phyloP scores from a whole-genome alignment of 352 stramenopile genomes.

The Pythium dissotocum region DNA sequence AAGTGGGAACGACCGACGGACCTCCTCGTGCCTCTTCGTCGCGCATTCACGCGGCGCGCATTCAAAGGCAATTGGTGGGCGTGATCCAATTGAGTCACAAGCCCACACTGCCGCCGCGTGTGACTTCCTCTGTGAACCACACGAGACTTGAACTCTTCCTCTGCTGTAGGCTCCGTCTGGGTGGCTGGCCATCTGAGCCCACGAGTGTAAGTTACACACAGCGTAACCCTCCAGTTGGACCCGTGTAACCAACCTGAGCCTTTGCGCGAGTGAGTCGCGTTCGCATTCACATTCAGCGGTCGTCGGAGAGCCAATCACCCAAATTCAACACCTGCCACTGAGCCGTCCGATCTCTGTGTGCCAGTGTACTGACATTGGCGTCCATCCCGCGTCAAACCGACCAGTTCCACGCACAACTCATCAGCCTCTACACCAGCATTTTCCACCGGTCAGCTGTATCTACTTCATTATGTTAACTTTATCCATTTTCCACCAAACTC shows the following conservation, averaged over 20 bases:
- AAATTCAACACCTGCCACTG: neutral
- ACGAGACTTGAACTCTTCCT: no score
- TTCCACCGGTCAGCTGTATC: neutral
- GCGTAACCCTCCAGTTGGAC: neutral
- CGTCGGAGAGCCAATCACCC: neutral
- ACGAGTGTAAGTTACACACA: neutral
- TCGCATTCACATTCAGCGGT: neutral
- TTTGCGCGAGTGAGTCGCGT: neutral
- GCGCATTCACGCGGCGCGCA: slow-evolving; percentile 15
- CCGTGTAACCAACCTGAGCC: neutral
- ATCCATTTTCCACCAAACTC: neutral
- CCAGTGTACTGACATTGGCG: neutral
- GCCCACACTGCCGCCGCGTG: neutral
- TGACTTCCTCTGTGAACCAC: neutral
- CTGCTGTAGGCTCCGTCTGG: neutral
- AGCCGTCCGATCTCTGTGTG: neutral
- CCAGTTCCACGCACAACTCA: neutral
- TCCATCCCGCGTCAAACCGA: neutral
- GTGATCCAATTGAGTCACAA: neutral
- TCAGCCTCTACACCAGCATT: neutral
- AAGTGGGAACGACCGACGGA: no score
- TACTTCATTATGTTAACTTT: neutral
- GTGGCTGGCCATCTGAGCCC: no score
- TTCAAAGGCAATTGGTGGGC: neutral
- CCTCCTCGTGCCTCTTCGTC: neutral